phyloP scores from a whole-genome alignment of 441 rosid genomes.

The Codiaeum variegatum region DNA sequence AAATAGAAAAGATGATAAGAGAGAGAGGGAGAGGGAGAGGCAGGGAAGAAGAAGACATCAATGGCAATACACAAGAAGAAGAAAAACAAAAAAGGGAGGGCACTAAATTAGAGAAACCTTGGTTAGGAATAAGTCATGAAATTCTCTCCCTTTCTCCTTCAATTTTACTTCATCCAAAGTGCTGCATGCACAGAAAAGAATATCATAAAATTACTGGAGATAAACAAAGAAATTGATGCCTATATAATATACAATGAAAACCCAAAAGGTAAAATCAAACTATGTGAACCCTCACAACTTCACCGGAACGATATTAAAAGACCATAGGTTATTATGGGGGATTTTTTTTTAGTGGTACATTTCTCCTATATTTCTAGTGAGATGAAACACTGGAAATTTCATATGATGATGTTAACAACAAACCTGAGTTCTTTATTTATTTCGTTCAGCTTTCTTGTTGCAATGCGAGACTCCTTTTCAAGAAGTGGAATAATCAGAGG shows the following conservation, averaged over 20 bases:
- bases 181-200: constrained; percentile 42
- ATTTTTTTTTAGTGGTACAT: background rate
- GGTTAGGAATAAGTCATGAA: constrained; percentile 87
- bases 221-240: constrained; percentile 16
- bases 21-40: background rate
- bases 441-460: constrained; percentile 64
- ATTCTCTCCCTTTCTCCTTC: constrained; percentile 86
- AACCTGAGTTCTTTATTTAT: constrained; percentile 87
- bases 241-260: constrained; percentile 4
- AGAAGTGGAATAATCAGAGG: constrained; percentile 87
- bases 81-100: background rate
- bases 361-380: background rate
- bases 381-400: background rate
- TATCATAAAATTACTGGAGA: background rate
- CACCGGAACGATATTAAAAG: background rate
- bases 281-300: constrained; percentile 7
- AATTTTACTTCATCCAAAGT: constrained; percentile 83
- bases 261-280: constrained; percentile 8
- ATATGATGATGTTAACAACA: constrained; percentile 10
- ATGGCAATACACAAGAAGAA: constrained; percentile 8
- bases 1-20: background rate
- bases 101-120: constrained; percentile 48
- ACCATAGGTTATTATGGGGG: background rate
- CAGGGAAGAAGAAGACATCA: background rate
- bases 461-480: constrained; percentile 76